These are phyloP conservation scores for Calonectria hongkongensis DNA, from an alignment of 2,329 filamentous ascomycete genomes.

Conservation along the genomic window DNA sequence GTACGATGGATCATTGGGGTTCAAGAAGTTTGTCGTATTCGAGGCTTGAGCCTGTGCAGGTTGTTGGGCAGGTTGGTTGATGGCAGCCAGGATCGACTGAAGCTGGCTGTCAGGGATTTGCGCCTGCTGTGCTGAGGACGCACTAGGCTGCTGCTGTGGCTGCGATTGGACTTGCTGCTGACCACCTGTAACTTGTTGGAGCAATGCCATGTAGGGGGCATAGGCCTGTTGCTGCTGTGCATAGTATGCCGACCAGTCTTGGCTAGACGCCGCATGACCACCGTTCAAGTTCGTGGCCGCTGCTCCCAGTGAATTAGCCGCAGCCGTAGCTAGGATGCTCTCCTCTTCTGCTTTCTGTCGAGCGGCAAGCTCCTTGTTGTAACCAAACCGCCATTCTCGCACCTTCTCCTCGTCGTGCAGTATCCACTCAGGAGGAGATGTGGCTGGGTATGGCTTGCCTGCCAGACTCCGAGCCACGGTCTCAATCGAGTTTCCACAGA, in stretches of 20 bases:
- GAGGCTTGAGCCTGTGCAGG: constrained; percentile 46
- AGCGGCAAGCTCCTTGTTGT: constrained; percentile 62
- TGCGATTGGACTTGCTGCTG: constrained; percentile 50
- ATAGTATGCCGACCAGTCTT: constrained; percentile 64
- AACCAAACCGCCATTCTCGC: constrained; percentile 72
- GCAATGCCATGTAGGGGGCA: constrained; percentile 64
- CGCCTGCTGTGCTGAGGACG: constrained; percentile 48
- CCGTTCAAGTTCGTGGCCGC: constrained; percentile 45
- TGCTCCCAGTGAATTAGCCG: constrained; percentile 56
- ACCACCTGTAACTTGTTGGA: constrained; percentile 63
- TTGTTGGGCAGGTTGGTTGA: constrained; percentile 61
- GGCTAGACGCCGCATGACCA: constrained; percentile 53
- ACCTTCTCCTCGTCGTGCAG: constrained; percentile 66
- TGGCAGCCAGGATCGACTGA: constrained; percentile 66
- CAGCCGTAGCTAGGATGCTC: constrained; percentile 58
- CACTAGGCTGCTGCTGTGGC: neutral
- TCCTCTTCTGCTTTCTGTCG: constrained; percentile 64
- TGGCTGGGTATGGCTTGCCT: constrained; percentile 69
- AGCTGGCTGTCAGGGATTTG: constrained; percentile 63
- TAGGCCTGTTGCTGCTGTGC: constrained; percentile 63
- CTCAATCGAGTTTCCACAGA: constrained; percentile 66
- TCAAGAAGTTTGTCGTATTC: constrained; percentile 54
- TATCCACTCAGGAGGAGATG: constrained; percentile 72
- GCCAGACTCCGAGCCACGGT: constrained; percentile 63
- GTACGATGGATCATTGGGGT: constrained; percentile 63